phyloP scores from a whole-genome alignment of 2,329 filamentous ascomycete genomes.

The Lanzia echinophila region DNA sequence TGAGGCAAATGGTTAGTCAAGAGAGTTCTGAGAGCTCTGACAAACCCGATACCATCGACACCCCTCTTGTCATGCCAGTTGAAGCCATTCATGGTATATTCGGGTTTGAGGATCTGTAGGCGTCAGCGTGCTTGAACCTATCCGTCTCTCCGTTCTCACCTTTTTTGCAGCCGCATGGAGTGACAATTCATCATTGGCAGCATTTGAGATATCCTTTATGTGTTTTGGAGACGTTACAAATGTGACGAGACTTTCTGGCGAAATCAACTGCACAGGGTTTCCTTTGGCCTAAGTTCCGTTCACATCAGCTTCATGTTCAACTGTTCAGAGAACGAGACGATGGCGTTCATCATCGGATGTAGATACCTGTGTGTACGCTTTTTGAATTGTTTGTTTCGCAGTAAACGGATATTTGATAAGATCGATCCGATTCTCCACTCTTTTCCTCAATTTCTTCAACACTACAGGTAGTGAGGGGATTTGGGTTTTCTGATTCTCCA shows the following conservation, averaged over 20 bases:
- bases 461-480: no score
- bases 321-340: no score
- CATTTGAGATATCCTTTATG: slow-evolving; percentile 8
- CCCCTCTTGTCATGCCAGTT: slow-evolving; percentile 10
- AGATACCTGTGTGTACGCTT: no score
- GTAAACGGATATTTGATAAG: no score
- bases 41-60: slow-evolving; percentile 6
- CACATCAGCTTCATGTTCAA: no score
- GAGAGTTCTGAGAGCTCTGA: slow-evolving; percentile 7
- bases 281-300: not conserved
- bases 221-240: slow-evolving; percentile 7
- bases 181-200: slow-evolving; percentile 6
- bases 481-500: no score
- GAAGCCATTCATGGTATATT: slow-evolving; percentile 13
- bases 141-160: not conserved
- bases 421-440: no score
- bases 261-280: not conserved
- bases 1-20: slow-evolving; percentile 10
- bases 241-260: slow-evolving; percentile 4
- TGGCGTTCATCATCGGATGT: no score
- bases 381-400: no score
- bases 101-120: slow-evolving; percentile 10
- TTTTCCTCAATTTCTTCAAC: no score
- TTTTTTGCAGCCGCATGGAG: slow-evolving; percentile 11
- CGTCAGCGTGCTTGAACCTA: not conserved